Conservation (phyloP, 2,329 filamentous ascomycete species). For the Claviceps pusilla region DNA sequence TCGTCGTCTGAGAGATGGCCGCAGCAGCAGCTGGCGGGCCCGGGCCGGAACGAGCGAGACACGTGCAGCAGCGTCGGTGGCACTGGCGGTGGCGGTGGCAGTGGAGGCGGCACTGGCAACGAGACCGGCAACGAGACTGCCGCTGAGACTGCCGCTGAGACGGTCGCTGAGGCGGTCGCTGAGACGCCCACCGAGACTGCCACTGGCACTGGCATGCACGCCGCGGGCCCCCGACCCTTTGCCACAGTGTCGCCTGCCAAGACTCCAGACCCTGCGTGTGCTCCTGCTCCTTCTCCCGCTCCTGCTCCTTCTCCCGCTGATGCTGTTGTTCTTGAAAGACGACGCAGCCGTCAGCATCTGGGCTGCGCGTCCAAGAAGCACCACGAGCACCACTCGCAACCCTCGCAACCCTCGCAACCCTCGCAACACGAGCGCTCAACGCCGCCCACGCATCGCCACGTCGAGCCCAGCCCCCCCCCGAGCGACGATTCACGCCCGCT, state of each 20-base stretch:
- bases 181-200: background rate
- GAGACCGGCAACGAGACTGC: too few relatives aligned
- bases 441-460: conserved; percentile 2
- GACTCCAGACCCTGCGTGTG: background rate
- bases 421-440: background rate
- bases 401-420: too few relatives aligned
- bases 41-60: too few relatives aligned
- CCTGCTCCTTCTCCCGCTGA: too few relatives aligned
- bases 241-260: conserved; percentile 7
- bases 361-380: background rate
- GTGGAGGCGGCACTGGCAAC: background rate
- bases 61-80: too few relatives aligned
- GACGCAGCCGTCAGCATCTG: too few relatives aligned
- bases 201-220: background rate
- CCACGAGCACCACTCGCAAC: background rate
- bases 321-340: too few relatives aligned
- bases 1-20: background rate
- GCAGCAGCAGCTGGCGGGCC: too few relatives aligned
- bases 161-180: too few relatives aligned
- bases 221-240: background rate
- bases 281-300: too few relatives aligned
- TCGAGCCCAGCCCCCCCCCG: background rate
- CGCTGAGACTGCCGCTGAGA: too few relatives aligned
- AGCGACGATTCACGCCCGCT: conserved; percentile 13
- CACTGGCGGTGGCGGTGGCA: too few relatives aligned